Evolutionary conservation across 805 yeast genomes (phyloP).

Genomic region (Ogataea parapolymorpha): DNA sequence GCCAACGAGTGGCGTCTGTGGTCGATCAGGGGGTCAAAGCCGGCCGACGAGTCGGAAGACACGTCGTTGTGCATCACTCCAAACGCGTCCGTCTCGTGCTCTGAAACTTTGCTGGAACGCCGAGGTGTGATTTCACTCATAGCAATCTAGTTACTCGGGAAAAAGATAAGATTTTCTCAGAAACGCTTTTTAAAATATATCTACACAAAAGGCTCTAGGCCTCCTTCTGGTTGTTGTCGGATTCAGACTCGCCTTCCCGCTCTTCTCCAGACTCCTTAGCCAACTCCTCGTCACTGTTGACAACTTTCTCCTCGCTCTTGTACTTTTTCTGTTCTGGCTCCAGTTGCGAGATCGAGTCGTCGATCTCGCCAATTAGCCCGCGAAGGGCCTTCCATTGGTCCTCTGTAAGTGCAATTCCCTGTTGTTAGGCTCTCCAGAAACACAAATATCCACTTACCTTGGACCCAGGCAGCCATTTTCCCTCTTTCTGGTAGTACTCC

Average conservation of each 20-base stretch:
- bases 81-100: constrained; percentile 28
- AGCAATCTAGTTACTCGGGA: constrained; percentile 1
- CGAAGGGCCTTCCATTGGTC: constrained; percentile 52
- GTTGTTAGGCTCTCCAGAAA: constrained; percentile 7
- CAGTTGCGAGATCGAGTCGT: constrained; percentile 42
- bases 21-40: constrained; percentile 25
- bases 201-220: neutral
- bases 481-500: constrained; percentile 66
- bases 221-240: constrained; percentile 11
- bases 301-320: constrained; percentile 27
- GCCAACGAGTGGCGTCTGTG: constrained; percentile 18
- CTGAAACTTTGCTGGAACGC: constrained; percentile 13
- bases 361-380: constrained; percentile 44
- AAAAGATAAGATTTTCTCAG: constrained; percentile 6
- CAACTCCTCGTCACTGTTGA: constrained; percentile 15
- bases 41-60: constrained; percentile 18
- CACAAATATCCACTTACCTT: constrained; percentile 41
- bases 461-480: constrained; percentile 72
- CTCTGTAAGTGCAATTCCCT: constrained; percentile 57
- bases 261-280: neutral
- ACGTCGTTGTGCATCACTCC: constrained; percentile 28
- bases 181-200: neutral
- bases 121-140: constrained; percentile 8
- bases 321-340: constrained; percentile 12
- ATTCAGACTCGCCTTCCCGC: neutral